phyloP scores from a whole-genome alignment of 2,329 filamentous ascomycete species.

The Aspergillus fijiensis region DNA sequence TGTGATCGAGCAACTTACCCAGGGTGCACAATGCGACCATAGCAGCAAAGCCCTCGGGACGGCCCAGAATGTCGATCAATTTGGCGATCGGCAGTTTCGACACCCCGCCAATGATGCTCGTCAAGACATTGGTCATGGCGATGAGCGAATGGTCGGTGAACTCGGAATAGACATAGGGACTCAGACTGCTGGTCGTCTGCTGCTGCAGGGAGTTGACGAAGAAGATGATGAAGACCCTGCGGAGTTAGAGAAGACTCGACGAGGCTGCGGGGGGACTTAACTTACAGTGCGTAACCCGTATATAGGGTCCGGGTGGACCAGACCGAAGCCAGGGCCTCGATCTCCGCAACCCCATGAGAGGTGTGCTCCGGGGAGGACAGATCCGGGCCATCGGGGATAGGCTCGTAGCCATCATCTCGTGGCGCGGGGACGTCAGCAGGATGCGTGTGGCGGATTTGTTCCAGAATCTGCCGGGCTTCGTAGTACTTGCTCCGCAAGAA shows the following conservation, averaged over 20 bases:
- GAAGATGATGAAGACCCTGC: conserved; percentile 13
- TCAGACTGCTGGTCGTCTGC: conserved; percentile 3
- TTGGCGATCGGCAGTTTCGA: conserved; percentile 62
- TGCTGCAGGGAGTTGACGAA: conserved; percentile 13
- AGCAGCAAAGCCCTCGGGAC: conserved; percentile 53
- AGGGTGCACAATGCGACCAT: conserved; percentile 8
- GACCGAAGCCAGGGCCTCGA: conserved; percentile 8
- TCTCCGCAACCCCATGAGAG: conserved; percentile 8
- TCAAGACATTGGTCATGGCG: conserved; percentile 48
- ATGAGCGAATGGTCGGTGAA: conserved; percentile 13
- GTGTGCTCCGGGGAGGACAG: neutral
- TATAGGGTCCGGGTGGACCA: conserved; percentile 9
- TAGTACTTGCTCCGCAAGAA: conserved; percentile 1
- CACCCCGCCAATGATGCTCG: conserved; percentile 57
- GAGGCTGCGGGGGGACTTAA: neutral
- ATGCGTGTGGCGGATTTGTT: neutral
- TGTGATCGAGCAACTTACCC: neutral
- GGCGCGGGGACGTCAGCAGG: neutral
- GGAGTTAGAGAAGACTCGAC: neutral
- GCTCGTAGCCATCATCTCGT: conserved; percentile 5
- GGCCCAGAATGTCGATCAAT: conserved; percentile 62
- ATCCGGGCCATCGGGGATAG: neutral
- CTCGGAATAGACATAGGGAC: conserved; percentile 11
- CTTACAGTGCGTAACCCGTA: conserved; percentile 7
- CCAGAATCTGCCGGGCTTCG: neutral